Evolutionary conservation across 805 yeast genomes (phyloP).

Genomic region (Saccharomycopsis javanensis): DNA sequence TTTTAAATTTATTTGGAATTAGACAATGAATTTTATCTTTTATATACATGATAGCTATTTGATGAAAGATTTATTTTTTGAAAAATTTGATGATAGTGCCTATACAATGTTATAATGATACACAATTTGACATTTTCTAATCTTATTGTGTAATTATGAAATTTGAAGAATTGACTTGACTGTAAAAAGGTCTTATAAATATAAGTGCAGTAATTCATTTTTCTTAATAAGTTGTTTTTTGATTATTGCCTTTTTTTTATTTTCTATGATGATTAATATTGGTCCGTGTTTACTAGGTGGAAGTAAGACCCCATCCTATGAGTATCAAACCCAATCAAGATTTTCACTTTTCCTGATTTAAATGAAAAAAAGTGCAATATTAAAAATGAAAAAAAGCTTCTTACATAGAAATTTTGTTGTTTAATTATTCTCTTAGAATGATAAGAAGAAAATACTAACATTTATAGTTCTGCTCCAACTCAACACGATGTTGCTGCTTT

Average conservation of each 20-base stretch:
- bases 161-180: no score
- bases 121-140: no score
- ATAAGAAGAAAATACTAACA: constrained; percentile 1
- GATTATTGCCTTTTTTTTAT: not conserved
- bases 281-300: constrained; percentile 99
- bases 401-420: not conserved
- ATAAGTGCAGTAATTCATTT: no score
- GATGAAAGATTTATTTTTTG: no score
- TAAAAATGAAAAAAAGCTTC: not conserved
- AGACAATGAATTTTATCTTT: no score
- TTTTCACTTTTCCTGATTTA: constrained; percentile 34
- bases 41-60: not conserved
- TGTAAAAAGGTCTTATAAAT: no score
- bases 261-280: constrained; percentile 58
- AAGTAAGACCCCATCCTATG: constrained; percentile 90
- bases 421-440: not conserved
- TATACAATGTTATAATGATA: no score
- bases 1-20: no score
- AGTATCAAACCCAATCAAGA: constrained; percentile 55
- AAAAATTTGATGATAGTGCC: no score
- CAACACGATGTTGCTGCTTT: constrained; percentile 92
- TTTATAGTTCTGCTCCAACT: constrained; percentile 67
- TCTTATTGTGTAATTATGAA: no score
- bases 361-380: constrained; percentile 11
- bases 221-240: no score